These are phyloP conservation scores for Nitzschia palea DNA, from an alignment of 108 stramenopile species.

Conservation along the genomic window DNA sequence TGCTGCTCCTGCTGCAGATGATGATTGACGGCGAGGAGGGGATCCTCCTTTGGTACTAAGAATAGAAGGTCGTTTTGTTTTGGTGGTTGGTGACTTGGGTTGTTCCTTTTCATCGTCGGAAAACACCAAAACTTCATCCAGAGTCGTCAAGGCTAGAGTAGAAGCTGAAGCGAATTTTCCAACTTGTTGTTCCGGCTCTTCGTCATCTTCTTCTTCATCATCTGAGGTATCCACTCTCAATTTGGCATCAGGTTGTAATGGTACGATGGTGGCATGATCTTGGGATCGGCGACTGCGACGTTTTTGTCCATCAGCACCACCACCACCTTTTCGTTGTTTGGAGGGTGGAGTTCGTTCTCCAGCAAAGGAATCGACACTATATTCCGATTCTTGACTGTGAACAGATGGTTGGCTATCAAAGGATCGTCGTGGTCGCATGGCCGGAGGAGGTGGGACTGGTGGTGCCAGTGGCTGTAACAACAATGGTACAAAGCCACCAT, in stretches of 20 bases:
- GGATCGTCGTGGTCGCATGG: not conserved
- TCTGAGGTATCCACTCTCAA: not conserved
- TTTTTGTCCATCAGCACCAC: too few relatives aligned
- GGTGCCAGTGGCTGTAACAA: not conserved
- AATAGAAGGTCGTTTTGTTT: too few relatives aligned
- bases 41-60: too few relatives aligned
- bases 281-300: too few relatives aligned
- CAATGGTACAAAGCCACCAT: not conserved
- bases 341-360: not conserved
- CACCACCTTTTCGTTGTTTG: too few relatives aligned
- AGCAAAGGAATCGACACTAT: constrained; percentile 12
- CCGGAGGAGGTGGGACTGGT: not conserved
- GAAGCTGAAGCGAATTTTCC: not conserved
- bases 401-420: not conserved
- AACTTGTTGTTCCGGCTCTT: not conserved
- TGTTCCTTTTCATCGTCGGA: not conserved
- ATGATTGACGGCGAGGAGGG: too few relatives aligned
- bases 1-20: too few relatives aligned
- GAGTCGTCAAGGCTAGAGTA: not conserved
- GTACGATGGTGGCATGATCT: not conserved
- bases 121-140: not conserved
- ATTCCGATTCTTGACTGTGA: not conserved
- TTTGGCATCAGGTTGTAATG: not conserved
- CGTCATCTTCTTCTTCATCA: not conserved
- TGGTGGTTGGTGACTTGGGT: too few relatives aligned